These are phyloP conservation scores for Penicillium bialowiezense DNA, from an alignment of 495 filamentous ascomycete genomes.

Conservation along the genomic window DNA sequence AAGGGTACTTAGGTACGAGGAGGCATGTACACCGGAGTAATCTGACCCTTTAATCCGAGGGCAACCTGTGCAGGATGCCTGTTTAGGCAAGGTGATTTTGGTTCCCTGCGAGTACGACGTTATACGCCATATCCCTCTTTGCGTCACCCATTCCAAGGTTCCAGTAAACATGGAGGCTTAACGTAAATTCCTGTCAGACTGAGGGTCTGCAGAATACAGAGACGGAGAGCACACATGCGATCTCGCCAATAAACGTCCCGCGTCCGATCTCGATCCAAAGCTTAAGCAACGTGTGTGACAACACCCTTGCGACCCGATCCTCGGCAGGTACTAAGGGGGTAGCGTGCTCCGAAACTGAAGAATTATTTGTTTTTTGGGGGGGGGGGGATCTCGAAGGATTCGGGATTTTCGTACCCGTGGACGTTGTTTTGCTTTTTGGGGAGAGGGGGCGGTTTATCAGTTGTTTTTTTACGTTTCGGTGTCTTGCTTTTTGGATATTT, in stretches of 20 bases:
- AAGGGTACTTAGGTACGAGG: no score
- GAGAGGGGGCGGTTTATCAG: neutral
- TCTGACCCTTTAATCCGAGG: neutral
- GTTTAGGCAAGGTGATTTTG: constrained; percentile 18
- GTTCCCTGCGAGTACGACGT: no score
- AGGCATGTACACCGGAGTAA: neutral
- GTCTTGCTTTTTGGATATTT: neutral
- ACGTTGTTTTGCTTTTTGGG: neutral
- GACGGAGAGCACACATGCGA: constrained; percentile 8
- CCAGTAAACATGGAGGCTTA: no score
- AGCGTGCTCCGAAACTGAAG: constrained; percentile 10
- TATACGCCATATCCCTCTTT: neutral
- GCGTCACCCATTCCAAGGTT: neutral
- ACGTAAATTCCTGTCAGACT: neutral
- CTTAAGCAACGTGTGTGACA: constrained; percentile 18
- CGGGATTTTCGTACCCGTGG: no score
- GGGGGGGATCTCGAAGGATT: no score
- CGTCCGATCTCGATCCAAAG: constrained; percentile 31
- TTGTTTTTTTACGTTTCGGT: neutral
- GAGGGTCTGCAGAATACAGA: neutral
- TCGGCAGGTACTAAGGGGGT: constrained; percentile 12
- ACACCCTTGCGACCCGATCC: constrained; percentile 12
- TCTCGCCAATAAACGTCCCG: constrained; percentile 22
- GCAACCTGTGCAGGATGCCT: constrained; percentile 21
- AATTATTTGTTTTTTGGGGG: constrained; percentile 1